Conservation (phyloP, 2,329 filamentous ascomycete species). For the Neocatenulostroma microsporum region DNA sequence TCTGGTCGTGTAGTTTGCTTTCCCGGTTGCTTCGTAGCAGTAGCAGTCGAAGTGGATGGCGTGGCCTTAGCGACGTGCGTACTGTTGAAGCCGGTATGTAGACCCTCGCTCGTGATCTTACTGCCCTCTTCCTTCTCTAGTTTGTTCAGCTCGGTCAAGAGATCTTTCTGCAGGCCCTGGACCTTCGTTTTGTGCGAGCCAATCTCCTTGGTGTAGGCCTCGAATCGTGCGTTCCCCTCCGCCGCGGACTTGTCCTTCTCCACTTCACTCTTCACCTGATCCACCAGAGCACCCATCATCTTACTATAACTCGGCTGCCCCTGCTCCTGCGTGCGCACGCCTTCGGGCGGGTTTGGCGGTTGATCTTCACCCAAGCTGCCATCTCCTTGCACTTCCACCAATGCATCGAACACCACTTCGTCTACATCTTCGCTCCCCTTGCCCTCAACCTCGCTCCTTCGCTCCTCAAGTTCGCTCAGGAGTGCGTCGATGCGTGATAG, state of each 20-base stretch:
- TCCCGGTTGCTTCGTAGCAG: conserved; percentile 29
- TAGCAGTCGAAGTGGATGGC: conserved; percentile 17
- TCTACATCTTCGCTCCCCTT: conserved; percentile 55
- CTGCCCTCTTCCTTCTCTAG: conserved; percentile 75
- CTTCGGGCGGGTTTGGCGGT: conserved; percentile 67
- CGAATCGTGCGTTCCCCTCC: conserved; percentile 50
- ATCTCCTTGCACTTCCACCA: conserved; percentile 65
- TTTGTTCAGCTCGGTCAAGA: conserved; percentile 65
- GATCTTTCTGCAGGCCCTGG: conserved; percentile 64
- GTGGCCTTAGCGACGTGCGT: conserved; percentile 63
- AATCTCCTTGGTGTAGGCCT: conserved; percentile 71
- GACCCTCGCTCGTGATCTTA: conserved; percentile 89
- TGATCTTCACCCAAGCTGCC: conserved; percentile 64
- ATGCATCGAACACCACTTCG: conserved; percentile 77
- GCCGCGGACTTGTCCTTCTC: conserved; percentile 68
- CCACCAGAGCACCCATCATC: conserved; percentile 96
- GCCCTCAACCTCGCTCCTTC: conserved; percentile 55
- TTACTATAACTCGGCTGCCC: conserved; percentile 80
- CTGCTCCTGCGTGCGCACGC: conserved; percentile 62
- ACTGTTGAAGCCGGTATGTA: conserved; percentile 84
- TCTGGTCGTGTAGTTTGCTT: conserved; percentile 15
- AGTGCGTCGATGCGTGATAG: conserved; percentile 75
- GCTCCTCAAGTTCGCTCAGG: conserved; percentile 64
- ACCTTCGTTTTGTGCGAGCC: conserved; percentile 71
- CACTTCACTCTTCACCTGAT: conserved; percentile 82